Conservation (phyloP, 2,329 filamentous ascomycete genomes). For the Aspergillus quadricinctus region DNA sequence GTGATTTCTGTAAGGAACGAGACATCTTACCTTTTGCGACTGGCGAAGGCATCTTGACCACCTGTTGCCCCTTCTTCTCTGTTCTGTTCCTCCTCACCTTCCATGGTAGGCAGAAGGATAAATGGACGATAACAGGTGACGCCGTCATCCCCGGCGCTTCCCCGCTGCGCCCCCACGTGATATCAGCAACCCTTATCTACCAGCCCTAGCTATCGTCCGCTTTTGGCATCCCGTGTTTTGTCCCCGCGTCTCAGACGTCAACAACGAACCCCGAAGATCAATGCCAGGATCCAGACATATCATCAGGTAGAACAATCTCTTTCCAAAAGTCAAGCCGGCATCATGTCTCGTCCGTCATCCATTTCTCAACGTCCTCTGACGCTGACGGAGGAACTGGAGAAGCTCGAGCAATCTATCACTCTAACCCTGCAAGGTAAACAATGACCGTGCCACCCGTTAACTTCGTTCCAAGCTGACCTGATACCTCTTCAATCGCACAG, state of each 20-base stretch:
- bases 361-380: slow-evolving; percentile 59
- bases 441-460: slow-evolving; percentile 6
- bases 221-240: slow-evolving; percentile 25
- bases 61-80: not conserved
- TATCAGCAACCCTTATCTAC: slow-evolving; percentile 27
- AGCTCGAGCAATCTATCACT: slow-evolving; percentile 93
- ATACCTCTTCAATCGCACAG: slow-evolving; percentile 43
- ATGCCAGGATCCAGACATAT: not conserved
- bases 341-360: slow-evolving; percentile 49
- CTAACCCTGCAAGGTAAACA: slow-evolving; percentile 78
- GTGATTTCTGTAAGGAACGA: slow-evolving; percentile 1
- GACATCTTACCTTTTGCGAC: slow-evolving; percentile 44
- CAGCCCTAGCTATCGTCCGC: slow-evolving; percentile 29
- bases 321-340: not conserved
- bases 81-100: slow-evolving; percentile 1
- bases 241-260: slow-evolving; percentile 24
- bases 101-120: slow-evolving; percentile 4
- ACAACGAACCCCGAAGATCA: not conserved
- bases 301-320: not conserved
- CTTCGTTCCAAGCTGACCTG: slow-evolving; percentile 13
- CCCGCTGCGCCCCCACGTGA: slow-evolving; percentile 29
- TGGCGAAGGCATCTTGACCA: slow-evolving; percentile 41
- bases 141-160: slow-evolving; percentile 6
- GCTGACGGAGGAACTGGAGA: slow-evolving; percentile 91
- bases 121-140: slow-evolving; percentile 10